Conservation (phyloP, 2,329 filamentous ascomycete genomes). For the Ceratocystis variospora region DNA sequence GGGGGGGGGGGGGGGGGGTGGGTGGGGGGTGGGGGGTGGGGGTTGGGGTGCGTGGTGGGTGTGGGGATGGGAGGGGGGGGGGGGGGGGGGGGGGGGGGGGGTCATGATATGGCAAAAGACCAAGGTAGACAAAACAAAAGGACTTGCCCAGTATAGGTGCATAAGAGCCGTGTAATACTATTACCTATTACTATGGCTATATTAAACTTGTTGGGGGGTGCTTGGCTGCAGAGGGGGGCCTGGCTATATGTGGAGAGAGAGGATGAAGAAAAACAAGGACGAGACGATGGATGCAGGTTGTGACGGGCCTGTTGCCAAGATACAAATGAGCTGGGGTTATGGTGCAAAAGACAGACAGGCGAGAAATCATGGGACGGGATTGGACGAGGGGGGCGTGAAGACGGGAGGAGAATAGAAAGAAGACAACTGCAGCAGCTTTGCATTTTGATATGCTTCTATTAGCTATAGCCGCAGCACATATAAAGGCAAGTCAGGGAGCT, state of each 20-base stretch:
- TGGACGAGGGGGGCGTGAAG: not conserved
- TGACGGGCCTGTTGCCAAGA: not conserved
- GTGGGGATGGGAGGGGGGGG: too few relatives aligned
- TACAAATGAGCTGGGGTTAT: not conserved
- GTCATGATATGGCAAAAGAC: not conserved
- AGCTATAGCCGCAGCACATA: not conserved
- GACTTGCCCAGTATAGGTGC: not conserved
- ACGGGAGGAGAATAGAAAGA: not conserved
- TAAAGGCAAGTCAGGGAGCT: not conserved
- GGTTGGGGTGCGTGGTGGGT: too few relatives aligned
- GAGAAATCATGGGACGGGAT: not conserved
- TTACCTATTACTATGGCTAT: too few relatives aligned
- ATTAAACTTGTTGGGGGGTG: too few relatives aligned
- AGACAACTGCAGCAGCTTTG: not conserved
- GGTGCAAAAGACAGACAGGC: not conserved
- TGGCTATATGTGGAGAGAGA: too few relatives aligned
- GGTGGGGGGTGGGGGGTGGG: too few relatives aligned
- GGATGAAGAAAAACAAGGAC: too few relatives aligned
- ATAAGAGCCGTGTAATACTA: not conserved
- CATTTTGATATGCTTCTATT: not conserved
- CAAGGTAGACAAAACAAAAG: not conserved
- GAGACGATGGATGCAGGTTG: too few relatives aligned
- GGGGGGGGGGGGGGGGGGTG: too few relatives aligned
- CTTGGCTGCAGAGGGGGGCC: too few relatives aligned
- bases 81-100: too few relatives aligned